These are phyloP conservation scores for Spinacia oleracea DNA, from an alignment of 179 eudicot species.

Conservation along the genomic window DNA sequence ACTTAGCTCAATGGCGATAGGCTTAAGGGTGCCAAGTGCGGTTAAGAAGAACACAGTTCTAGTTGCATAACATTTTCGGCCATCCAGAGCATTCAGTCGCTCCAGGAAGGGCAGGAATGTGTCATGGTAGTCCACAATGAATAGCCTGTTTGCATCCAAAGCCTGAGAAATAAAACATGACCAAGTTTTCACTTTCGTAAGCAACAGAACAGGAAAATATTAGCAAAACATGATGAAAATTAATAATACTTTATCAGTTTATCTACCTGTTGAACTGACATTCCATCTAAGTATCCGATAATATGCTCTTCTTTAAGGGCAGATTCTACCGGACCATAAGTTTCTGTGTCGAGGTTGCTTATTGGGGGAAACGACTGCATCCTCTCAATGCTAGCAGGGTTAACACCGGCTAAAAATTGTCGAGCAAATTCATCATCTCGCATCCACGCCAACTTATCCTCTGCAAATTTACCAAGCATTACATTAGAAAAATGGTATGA, in stretches of 20 bases:
- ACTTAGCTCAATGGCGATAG: constrained; percentile 94
- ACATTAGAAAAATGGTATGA: background rate
- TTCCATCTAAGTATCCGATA: constrained; percentile 62
- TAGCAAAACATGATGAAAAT: no score
- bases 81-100: constrained; percentile 74
- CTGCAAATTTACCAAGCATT: constrained; percentile 36
- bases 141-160: constrained; percentile 69
- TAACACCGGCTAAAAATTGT: constrained; percentile 87
- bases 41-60: constrained; percentile 78
- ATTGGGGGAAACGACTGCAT: constrained; percentile 72
- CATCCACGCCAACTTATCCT: constrained; percentile 92
- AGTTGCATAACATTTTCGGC: constrained; percentile 80
- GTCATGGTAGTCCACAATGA: constrained; percentile 82
- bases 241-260: background rate
- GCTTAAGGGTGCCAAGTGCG: constrained; percentile 69
- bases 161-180: constrained; percentile 50
- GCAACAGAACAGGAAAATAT: background rate
- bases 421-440: constrained; percentile 96
- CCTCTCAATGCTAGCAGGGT: constrained; percentile 76
- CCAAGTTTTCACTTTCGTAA: background rate
- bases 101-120: constrained; percentile 77
- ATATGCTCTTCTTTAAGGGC: constrained; percentile 82
- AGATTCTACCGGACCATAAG: constrained; percentile 68
- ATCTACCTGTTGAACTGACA: constrained; percentile 82
- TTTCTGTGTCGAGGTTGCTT: constrained; percentile 78